Conservation (phyloP, 1,284 basidiomycete species). For the Rhodotorula sp. region DNA sequence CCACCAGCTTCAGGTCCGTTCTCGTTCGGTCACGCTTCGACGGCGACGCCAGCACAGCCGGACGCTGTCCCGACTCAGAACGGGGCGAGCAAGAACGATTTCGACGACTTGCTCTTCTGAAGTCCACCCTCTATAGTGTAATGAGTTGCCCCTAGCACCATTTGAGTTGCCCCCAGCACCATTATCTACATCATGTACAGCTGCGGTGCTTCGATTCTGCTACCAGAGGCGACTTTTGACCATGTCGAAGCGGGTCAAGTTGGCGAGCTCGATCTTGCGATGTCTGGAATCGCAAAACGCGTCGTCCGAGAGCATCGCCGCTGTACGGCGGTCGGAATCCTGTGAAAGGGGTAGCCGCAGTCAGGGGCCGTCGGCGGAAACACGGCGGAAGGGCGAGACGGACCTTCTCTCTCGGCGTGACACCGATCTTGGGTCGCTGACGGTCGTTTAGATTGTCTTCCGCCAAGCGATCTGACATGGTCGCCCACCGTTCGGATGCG, state of each 20-base stretch:
- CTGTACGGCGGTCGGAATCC: slow-evolving; percentile 9
- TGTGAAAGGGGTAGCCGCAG: neutral
- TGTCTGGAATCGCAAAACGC: slow-evolving; percentile 3
- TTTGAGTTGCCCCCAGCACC: neutral
- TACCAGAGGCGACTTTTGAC: slow-evolving; percentile 40
- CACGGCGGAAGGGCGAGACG: slow-evolving; percentile 41
- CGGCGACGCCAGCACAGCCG: neutral
- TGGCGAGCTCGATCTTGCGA: slow-evolving; percentile 25
- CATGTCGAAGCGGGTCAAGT: slow-evolving; percentile 42
- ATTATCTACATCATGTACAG: neutral
- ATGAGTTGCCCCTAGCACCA: neutral
- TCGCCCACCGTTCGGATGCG: slow-evolving; percentile 68
- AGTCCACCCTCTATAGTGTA: neutral
- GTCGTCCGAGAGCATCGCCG: slow-evolving; percentile 12
- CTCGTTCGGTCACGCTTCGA: slow-evolving; percentile 14
- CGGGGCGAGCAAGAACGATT: slow-evolving; percentile 17
- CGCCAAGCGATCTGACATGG: slow-evolving; percentile 70
- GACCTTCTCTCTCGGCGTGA: slow-evolving; percentile 78
- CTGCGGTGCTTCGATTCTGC: neutral
- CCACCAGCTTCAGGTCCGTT: neutral
- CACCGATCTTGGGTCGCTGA: slow-evolving; percentile 78
- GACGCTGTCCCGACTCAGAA: neutral
- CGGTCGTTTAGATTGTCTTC: slow-evolving; percentile 77
- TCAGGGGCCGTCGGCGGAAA: neutral
- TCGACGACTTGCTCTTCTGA: slow-evolving; percentile 34